Evolutionary conservation across 306 rosid species (phyloP), one percentile per base, ranked within the genome.

Genomic region (Arachis stenosperma): DNA sequence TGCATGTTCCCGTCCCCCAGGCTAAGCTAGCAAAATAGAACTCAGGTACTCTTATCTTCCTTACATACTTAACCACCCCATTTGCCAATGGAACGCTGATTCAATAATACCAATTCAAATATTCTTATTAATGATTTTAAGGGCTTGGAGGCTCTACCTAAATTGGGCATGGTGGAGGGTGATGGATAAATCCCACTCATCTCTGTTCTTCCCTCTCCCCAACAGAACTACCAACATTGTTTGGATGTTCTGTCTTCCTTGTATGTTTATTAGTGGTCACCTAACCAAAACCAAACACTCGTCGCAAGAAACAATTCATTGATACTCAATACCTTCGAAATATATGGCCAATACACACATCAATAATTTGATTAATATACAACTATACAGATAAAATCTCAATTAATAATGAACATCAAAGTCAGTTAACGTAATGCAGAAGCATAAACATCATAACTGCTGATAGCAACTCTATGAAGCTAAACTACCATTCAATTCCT

Each of bases 381-480:
- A 29, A 60, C 2, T 39, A 54, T 37, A 66, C 37, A n/a, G 15
- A 44, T 47, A n/a, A 6, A 33, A 14, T 8, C 36, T 15, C 41
- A 57, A 61, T 2, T 47, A 74, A 37, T 47, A 60, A 60, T 41
- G 33, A 72, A 47, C 55, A 65, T 58, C 7, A 30, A 70, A 63
- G 41, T 9, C 13, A 70, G 39, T 42, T 36, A 68, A 53, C 4
- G 65, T 2, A 67, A 44, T 15, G 29, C 9, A 60, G 48, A 64
- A 71, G 40, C 53, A 52, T 13, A 37, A 5, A 53, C 48, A 17
- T 33, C 12, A 37, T 5, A 6, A 37, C 30, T 0, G 62, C 14
- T 15, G 53, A 22, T 2, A 15, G 14, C 22, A 61, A 73, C 22
- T 14, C 58, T 8, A 1, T 3, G 48, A 52, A n/a, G 8, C 46